Conservation (phyloP, 805 yeast genomes). For the Metschnikowia henanensis region DNA sequence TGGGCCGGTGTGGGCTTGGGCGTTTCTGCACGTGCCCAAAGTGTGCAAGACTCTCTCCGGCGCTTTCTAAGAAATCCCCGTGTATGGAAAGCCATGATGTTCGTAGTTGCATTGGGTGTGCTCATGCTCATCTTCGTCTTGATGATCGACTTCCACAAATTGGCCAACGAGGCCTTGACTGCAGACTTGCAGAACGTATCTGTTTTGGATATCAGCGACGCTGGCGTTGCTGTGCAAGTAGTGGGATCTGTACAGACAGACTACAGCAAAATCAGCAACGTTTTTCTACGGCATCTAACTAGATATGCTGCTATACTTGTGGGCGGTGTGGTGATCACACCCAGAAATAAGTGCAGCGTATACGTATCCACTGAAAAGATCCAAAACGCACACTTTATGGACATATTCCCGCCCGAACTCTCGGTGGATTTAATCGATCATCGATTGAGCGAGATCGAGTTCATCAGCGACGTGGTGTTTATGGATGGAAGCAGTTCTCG, state of each 20-base stretch:
- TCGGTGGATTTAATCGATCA: conserved; percentile 22
- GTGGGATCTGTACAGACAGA: conserved; percentile 26
- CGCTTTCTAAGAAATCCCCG: neutral
- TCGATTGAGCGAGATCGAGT: conserved; percentile 23
- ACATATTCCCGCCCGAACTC: conserved; percentile 28
- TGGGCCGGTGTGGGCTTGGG: conserved; percentile 10
- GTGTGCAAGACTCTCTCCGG: neutral
- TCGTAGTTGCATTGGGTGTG: conserved; percentile 6
- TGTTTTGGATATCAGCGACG: conserved; percentile 19
- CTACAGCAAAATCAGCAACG: conserved; percentile 27
- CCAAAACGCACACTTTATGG: conserved; percentile 23
- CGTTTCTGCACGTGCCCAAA: neutral
- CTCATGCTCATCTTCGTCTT: neutral
- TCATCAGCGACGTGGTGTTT: conserved; percentile 22
- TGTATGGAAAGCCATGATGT: conserved; percentile 1
- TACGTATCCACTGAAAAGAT: conserved; percentile 16
- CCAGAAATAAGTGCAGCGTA: conserved; percentile 21
- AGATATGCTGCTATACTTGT: conserved; percentile 22
- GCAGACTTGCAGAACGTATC: conserved; percentile 26
- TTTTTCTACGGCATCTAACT: conserved; percentile 22
- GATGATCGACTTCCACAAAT: conserved; percentile 11
- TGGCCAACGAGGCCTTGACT: conserved; percentile 22
- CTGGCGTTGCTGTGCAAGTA: conserved; percentile 32
- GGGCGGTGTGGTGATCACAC: conserved; percentile 25
- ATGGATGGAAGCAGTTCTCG: conserved; percentile 20